Conservation (phyloP, 352 stramenopile species). For the Thalassiosira livingstoniorum region DNA sequence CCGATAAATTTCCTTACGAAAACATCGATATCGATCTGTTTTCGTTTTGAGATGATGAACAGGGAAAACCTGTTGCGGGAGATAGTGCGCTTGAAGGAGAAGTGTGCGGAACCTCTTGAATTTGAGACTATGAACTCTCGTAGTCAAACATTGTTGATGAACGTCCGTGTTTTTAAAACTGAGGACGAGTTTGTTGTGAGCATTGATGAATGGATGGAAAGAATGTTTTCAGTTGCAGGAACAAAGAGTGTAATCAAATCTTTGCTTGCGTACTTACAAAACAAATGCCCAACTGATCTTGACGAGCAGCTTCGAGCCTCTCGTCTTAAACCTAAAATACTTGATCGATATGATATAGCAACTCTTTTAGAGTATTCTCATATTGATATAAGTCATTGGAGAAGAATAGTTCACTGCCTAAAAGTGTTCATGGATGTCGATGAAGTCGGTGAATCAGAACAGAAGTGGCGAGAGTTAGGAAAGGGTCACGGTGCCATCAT, state of each 20-base stretch:
- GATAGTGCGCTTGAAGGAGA: background rate
- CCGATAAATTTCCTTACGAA: no score
- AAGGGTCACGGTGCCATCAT: background rate
- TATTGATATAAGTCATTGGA: slow-evolving; percentile 7
- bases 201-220: background rate
- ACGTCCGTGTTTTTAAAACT: background rate
- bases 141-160: background rate
- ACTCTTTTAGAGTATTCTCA: slow-evolving; percentile 3
- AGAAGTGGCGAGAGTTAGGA: background rate
- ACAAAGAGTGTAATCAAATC: background rate
- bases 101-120: background rate
- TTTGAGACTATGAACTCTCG: slow-evolving; percentile 12
- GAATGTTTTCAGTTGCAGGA: background rate
- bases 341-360: slow-evolving; percentile 15
- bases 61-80: slow-evolving; percentile 1
- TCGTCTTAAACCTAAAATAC: background rate
- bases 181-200: background rate
- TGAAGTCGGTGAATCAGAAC: background rate
- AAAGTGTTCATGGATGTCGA: slow-evolving; percentile 1
- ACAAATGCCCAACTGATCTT: background rate
- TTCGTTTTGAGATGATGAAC: no score
- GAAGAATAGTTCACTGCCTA: background rate
- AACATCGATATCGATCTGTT: no score
- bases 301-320: background rate
- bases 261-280: background rate